Evolutionary conservation across 176 grass and related monocot genomes (phyloP).

Genomic region (Bromus sterilis): DNA sequence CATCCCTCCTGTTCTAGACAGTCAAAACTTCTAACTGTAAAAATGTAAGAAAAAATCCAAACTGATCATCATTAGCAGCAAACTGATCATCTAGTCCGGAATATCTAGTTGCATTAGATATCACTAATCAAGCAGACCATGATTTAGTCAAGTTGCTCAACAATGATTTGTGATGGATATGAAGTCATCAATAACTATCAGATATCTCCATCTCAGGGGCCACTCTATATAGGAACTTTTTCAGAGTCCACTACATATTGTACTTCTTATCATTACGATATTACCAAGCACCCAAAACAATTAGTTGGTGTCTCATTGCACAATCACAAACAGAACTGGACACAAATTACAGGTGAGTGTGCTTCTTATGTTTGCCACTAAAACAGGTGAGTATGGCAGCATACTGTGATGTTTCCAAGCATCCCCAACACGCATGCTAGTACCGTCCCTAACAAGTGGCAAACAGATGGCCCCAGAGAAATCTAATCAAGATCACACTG

Average conservation of each 20-base stretch:
- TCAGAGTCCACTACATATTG: too few relatives aligned
- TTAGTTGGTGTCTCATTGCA: too few relatives aligned
- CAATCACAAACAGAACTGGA: not conserved
- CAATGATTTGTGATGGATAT: not conserved
- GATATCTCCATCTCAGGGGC: not conserved
- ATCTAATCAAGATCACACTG: not conserved
- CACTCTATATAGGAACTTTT: too few relatives aligned
- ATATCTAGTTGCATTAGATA: too few relatives aligned
- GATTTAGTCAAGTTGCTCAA: too few relatives aligned
- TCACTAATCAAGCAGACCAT: too few relatives aligned
- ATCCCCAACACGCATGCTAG: not conserved
- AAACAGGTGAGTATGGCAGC: not conserved
- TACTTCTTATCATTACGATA: too few relatives aligned
- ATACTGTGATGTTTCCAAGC: not conserved
- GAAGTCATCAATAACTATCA: not conserved
- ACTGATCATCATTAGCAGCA: too few relatives aligned
- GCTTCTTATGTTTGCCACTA: not conserved
- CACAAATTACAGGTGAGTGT: not conserved
- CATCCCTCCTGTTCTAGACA: too few relatives aligned
- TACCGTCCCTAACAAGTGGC: not conserved
- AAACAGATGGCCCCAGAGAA: not conserved
- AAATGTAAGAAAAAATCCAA: too few relatives aligned
- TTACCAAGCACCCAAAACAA: not conserved
- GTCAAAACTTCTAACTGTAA: too few relatives aligned
- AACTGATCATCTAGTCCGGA: too few relatives aligned